These are phyloP conservation scores for Penicillium polonicum DNA, from an alignment of 2,329 filamentous ascomycete species.

Conservation along the genomic window DNA sequence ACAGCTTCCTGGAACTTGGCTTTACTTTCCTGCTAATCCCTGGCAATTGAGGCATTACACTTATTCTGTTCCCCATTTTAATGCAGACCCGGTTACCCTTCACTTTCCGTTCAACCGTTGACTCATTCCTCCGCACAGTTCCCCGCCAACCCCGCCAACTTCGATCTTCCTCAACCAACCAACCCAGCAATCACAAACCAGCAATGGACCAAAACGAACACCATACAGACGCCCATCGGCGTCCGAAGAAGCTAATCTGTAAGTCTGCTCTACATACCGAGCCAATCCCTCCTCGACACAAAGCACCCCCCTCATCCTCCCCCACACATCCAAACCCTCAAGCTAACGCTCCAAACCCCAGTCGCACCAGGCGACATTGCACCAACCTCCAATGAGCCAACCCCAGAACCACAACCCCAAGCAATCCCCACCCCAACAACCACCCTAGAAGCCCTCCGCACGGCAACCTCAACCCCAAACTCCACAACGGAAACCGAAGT, in stretches of 20 bases:
- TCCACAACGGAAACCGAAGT: slow-evolving; percentile 36
- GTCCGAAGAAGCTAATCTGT: slow-evolving; percentile 46
- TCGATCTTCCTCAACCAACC: slow-evolving; percentile 3
- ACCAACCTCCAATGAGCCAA: slow-evolving; percentile 19
- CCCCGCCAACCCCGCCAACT: slow-evolving; percentile 10
- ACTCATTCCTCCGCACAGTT: slow-evolving; percentile 1
- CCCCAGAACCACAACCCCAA: slow-evolving; percentile 14
- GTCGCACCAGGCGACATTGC: slow-evolving; percentile 46
- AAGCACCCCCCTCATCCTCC: background rate
- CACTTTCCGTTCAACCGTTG: background rate
- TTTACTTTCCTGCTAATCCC: background rate
- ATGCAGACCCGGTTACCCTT: background rate
- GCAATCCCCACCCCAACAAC: background rate
- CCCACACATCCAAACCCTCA: background rate
- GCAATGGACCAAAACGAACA: slow-evolving; percentile 14
- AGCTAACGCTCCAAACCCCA: slow-evolving; percentile 21
- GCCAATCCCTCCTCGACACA: background rate
- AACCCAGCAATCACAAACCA: background rate
- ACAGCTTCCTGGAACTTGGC: background rate
- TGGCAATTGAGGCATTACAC: background rate
- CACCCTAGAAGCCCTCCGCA: slow-evolving; percentile 26
- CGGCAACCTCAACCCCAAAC: slow-evolving; percentile 38
- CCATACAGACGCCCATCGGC: slow-evolving; percentile 20
- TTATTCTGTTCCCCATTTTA: background rate
- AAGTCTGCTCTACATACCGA: slow-evolving; percentile 11